Percentiles rank a stretch among this genome's conserved stretches.
These are phyloP conservation scores for Cenococcum geophilum DNA, from an alignment of 495 filamentous ascomycete species.

Conservation along the genomic window DNA sequence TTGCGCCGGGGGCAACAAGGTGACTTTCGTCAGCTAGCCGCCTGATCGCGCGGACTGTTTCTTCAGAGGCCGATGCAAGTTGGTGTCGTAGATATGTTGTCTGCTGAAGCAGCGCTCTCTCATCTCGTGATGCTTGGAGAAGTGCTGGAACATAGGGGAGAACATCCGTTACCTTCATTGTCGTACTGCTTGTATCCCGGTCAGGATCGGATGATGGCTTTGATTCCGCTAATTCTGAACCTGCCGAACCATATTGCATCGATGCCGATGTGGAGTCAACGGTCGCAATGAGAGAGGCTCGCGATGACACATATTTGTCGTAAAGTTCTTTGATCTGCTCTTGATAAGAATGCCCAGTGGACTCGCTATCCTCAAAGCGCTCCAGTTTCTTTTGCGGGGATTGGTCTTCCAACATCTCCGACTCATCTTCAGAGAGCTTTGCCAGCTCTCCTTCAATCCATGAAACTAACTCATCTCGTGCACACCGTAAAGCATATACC, in stretches of 20 bases:
- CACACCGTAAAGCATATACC: slow-evolving; percentile 30
- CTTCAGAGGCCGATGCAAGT: slow-evolving; percentile 28
- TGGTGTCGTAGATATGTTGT: slow-evolving; percentile 28
- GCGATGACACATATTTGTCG: neutral
- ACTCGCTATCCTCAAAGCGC: neutral
- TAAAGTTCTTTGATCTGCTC: neutral
- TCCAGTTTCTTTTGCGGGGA: slow-evolving; percentile 19
- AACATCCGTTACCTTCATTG: slow-evolving; percentile 2
- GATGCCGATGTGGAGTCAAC: neutral
- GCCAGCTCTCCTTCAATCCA: slow-evolving; percentile 38
- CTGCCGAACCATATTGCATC: neutral
- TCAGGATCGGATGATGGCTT: neutral
- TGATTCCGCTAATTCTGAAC: neutral
- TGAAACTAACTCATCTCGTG: slow-evolving; percentile 32
- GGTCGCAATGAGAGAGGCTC: neutral
- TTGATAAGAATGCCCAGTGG: neutral
- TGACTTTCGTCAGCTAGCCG: slow-evolving; percentile 38
- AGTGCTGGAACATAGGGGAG: slow-evolving; percentile 15
- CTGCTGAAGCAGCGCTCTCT: slow-evolving; percentile 24
- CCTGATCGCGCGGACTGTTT: slow-evolving; percentile 22
- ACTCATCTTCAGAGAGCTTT: slow-evolving; percentile 29
- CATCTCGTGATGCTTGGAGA: slow-evolving; percentile 8
- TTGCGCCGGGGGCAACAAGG: slow-evolving; percentile 30
- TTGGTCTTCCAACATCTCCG: slow-evolving; percentile 18
- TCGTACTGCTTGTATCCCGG: neutral